Evolutionary conservation across 78 protist species (phyloP).

Genomic region (slime mould (Dictyostelium discoideum)): dicty_2.7 NC_007090.3:2497001-2497500

Average conservation of each 20-base stretch:
- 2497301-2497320: too few species aligned
- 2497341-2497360: too few species aligned
- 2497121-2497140: not conserved
- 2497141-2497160: not conserved
- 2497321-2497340: too few species aligned
- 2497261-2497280: too few species aligned
- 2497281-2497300: too few species aligned
- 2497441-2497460: too few species aligned
- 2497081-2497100: slow-evolving; percentile 8
- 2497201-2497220: not conserved
- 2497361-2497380: too few species aligned
- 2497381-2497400: not conserved
- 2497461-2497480: not conserved
- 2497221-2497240: too few species aligned
- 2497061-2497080: not conserved
- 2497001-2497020: slow-evolving; percentile 13
- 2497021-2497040: not conserved
- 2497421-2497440: too few species aligned
- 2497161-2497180: not conserved
- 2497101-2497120: not conserved
- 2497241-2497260: too few species aligned
- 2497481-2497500: not conserved
- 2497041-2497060: slow-evolving; percentile 5
- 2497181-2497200: not conserved
- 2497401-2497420: too few species aligned